Base-by-base conservation (phyloP, 352 stramenopile genomes). In the Phytophthora fragariaefolia region DNA sequence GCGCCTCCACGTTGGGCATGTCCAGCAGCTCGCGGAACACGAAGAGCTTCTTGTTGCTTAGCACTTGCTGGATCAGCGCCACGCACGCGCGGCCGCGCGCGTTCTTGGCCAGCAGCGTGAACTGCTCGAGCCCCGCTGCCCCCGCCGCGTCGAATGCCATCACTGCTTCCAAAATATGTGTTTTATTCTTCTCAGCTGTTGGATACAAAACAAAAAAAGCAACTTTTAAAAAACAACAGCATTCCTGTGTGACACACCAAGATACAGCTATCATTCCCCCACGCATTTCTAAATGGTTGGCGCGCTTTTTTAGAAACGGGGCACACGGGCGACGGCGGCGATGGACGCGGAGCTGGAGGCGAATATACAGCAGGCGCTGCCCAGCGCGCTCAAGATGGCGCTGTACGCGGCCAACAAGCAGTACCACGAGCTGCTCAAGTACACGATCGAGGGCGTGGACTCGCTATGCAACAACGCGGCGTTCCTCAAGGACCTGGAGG, bases 11-110 rank as follows among this genome's bases (percentile, higher is more conserved):
- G 69, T 96, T 98, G 40, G 87, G 83, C 87, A 97, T 96, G 50
- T 95, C 83, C 34, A 98, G 70, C 48, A 98, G 79, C 80, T 98
- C 92, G 20, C 93, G 89, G 66, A 98, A 98, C 20, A 98, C 91
- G 67, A 97, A 97, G 36, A 97, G 78, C 69, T 97, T 97, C 72
- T 95, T 95, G 74, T 97, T 95, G 48, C 70, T 90, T 26, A 98
- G 77, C 32, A 97, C 92, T 70, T 98, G 92, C 76, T 98, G 93
- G 61, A 98, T 96, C 40, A 98, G 79, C 42, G 89, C 92, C 52
- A 96, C 89, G 46, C 93, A 98, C n/a, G 92, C 93, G 6, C 89
- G 76, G 6, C 90, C 91, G 34, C 93, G 90, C 42, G 89, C 85
- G 22, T 95, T 95, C 78, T 97, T 97, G 13, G 92, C 93, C 51